Evolutionary conservation across 805 yeast genomes (phyloP), one percentile per base, ranked within the genome.

Genomic region (Lachancea sp.): DNA sequence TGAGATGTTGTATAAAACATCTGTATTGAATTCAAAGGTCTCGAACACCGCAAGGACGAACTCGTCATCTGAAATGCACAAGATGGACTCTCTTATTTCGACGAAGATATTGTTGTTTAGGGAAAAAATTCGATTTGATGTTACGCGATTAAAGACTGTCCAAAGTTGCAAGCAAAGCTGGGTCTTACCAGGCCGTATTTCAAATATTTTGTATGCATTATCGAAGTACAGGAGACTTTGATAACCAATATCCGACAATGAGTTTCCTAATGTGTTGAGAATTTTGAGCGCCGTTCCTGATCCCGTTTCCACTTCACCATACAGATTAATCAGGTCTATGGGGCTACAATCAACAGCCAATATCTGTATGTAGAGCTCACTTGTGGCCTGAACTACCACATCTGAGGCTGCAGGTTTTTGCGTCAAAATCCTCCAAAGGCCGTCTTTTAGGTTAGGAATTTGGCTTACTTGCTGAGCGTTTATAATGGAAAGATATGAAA

Each of bases 171-270:
- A 33, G 0, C 71, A 55, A 18, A 58, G 49, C 10, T 52, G 49
- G 12, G 45, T 30, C 0, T 33, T 20, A 0, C 12, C 11, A 1
- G 38, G 17, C 3, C 40, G 40, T 1, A 46, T 16, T 1, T 50
- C 44, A 5, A 59, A 48, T 10, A 49, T 35, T 3, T 59, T 36
- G 17, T 61, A 57, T 3, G 62, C 45, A 37, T 64, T 59, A 15
- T 61, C 61, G 38, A 68, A 58, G 18, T 52, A 58, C 38, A 68
- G 45, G 39, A 52, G 59, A 11, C 57, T 55, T 42, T 54, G 60
- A 3, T 55, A 47, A n/a, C 42, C 19, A 10, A 51, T 50, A 38
- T 59, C 58, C 1, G 52, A 46, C 15, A 55, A 27, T 20, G 50
- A 47, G 4, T 45, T 49, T 9, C 53, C 49, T 15, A 60, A 27